A percentile compares a stretch with the other conserved stretches of the same genome.
These are phyloP conservation scores for Umbelopsis vinacea DNA, from an alignment of 192 early-diverging fungal genomes.

Conservation along the genomic window DNA sequence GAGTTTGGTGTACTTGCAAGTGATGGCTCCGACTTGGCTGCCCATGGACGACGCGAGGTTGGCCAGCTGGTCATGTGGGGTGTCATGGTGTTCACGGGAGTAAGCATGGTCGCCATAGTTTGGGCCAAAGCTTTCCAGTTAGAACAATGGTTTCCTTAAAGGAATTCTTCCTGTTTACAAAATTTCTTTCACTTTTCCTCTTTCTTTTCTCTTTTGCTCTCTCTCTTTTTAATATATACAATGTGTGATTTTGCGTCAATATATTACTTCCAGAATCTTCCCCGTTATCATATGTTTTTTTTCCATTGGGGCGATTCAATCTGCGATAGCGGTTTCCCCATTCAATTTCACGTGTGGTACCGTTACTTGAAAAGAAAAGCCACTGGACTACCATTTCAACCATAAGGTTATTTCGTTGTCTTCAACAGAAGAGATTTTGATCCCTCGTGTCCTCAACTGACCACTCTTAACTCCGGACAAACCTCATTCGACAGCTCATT, in stretches of 20 bases:
- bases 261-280: neutral
- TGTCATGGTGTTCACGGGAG: slow-evolving; percentile 20
- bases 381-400: neutral
- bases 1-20: slow-evolving; percentile 17
- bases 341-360: slow-evolving; percentile 23
- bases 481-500: no score
- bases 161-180: neutral
- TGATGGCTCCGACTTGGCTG: slow-evolving; percentile 12
- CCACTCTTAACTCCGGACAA: neutral
- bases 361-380: slow-evolving; percentile 1
- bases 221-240: slow-evolving; percentile 14
- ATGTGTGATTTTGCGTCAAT: neutral
- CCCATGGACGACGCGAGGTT: slow-evolving; percentile 9
- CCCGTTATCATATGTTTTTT: neutral
- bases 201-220: neutral
- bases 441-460: slow-evolving; percentile 19
- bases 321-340: neutral
- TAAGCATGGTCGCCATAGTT: slow-evolving; percentile 17
- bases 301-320: slow-evolving; percentile 8
- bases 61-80: slow-evolving; percentile 21
- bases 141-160: neutral
- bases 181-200: neutral
- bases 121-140: slow-evolving; percentile 22
- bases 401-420: slow-evolving; percentile 3
- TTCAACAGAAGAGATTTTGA: slow-evolving; percentile 12